These are phyloP conservation scores for Simplicillium sp. DNA, from an alignment of 2,329 filamentous ascomycete species.

Conservation along the genomic window DNA sequence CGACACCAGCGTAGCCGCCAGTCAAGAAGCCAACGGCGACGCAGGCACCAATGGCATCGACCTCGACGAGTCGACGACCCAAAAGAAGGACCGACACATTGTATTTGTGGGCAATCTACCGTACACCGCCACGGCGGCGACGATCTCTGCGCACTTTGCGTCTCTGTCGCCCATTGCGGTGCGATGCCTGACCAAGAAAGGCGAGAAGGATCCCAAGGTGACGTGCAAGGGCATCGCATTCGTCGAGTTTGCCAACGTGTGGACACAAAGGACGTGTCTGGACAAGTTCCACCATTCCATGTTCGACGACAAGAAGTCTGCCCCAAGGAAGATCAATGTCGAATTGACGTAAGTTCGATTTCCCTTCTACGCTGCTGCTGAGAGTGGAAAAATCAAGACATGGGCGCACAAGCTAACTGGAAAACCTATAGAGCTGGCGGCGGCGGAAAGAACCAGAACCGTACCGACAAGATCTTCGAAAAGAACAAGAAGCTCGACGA, in stretches of 20 bases:
- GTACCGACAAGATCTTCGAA: conserved; percentile 66
- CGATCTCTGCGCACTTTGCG: conserved; percentile 67
- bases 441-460: conserved; percentile 64
- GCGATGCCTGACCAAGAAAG: conserved; percentile 63
- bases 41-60: conserved; percentile 18
- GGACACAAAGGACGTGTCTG: conserved; percentile 86
- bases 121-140: conserved; percentile 63
- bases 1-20: conserved; percentile 7
- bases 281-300: conserved; percentile 81
- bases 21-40: conserved; percentile 14
- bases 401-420: conserved; percentile 1
- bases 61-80: conserved; percentile 8
- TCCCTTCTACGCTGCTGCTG: background rate
- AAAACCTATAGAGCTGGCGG: conserved; percentile 58
- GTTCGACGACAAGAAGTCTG: conserved; percentile 49
- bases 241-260: conserved; percentile 78
- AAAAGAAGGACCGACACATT: conserved; percentile 20
- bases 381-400: background rate
- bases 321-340: conserved; percentile 74
- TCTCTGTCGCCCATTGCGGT: conserved; percentile 42
- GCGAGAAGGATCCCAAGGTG: conserved; percentile 32
- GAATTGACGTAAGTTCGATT: conserved; percentile 64
- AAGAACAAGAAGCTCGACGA: conserved; percentile 85
- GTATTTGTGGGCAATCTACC: conserved; percentile 66
- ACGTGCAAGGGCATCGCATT: conserved; percentile 74